These are phyloP conservation scores for Planoprotostelium fungivorum DNA, from an alignment of 78 protist genomes.

Conservation along the genomic window DNA sequence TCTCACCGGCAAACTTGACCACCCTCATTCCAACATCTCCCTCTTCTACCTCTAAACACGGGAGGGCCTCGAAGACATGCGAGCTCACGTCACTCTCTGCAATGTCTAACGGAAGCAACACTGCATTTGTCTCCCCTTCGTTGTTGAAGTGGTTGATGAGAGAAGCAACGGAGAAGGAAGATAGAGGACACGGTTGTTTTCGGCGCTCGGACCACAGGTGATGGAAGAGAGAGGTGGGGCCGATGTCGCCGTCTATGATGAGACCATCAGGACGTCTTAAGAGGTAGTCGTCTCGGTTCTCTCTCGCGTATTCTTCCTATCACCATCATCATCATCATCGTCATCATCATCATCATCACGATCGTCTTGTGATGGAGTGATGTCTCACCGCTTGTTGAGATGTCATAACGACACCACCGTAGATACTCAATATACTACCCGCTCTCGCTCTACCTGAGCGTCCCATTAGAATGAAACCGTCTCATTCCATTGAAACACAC, in stretches of 20 bases:
- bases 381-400: neutral
- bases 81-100: neutral
- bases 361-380: too few species aligned
- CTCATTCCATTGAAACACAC: neutral
- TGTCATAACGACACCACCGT: neutral
- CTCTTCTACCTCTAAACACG: neutral
- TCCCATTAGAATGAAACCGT: neutral
- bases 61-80: neutral
- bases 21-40: neutral
- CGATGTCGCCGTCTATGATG: neutral
- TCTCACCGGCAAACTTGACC: neutral
- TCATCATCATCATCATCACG: too few species aligned
- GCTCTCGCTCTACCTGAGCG: neutral
- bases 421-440: neutral
- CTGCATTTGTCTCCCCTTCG: neutral
- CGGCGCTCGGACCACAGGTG: neutral
- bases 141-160: neutral
- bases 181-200: too few species aligned
- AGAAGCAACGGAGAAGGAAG: neutral
- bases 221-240: neutral
- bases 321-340: too few species aligned
- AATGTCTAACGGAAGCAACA: neutral
- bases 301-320: too few species aligned
- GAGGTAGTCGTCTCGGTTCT: neutral
- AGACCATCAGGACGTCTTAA: neutral